Base-by-base conservation (phyloP, 2,329 filamentous ascomycete genomes). In the Hymenoscyphus salicellus region DNA sequence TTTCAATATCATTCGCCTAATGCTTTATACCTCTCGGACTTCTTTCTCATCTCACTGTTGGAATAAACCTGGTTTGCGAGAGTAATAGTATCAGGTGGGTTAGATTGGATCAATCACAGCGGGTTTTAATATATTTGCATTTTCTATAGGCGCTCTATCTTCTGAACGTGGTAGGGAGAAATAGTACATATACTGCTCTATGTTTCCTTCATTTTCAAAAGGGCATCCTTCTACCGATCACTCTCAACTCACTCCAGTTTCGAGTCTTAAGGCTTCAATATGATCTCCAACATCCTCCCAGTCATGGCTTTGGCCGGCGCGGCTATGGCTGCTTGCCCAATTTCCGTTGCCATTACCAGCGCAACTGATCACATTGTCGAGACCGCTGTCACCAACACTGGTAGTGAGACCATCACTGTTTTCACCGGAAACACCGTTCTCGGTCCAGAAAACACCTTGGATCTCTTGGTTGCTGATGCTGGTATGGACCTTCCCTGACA, bases 341-440 rank as follows among this genome's bases (percentile, higher is more conserved):
- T 72, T 58, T 63, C 70, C 11, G 62, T 72, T 57, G 66, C 68
- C 23, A 71, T 72, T 38, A 56, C 63, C 14, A 52, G 70, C 14
- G 52, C 69, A 14, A 58, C 49, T 1, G 60, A 65, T 58, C 69
- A 72, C 64, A 36, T 71, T 60, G 68, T 66, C 49, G 57, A 68
- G 62, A 68, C 70, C 20, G 63, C 66, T 3, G 65, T 72, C 4
- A 72, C 69, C 11, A 72, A 72, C 59, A 72, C 63, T 55, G 70
- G 70, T 28, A 58, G 28, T 32, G 69, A 70, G 55, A 55, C 65
- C 1, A 17, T 72, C 11, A 70, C 68, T 46, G 66, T 72, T 28
- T 72, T 72, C 66, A 72, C 70, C 60, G 70, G 70, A 36, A 72
- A 72, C 56, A 72, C 70, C 23, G 70, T 71, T 11, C 61, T 72